These are phyloP conservation scores for Epicoccum sorghinum DNA, from an alignment of 2,329 filamentous ascomycete species.

Conservation along the genomic window DNA sequence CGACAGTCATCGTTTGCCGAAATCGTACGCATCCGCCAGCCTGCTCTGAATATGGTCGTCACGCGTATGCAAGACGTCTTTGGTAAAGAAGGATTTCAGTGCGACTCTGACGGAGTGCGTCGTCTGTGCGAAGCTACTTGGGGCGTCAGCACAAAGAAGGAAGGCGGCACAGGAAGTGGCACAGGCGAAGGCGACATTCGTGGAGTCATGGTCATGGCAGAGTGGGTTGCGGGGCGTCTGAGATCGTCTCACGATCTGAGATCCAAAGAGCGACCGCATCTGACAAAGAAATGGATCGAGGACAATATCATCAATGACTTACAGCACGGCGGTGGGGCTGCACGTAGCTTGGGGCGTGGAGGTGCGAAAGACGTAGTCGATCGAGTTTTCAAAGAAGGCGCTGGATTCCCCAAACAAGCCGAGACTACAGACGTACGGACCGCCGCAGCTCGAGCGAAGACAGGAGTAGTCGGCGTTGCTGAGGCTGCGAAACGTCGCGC, in stretches of 20 bases:
- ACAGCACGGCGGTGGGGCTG: conserved; percentile 71
- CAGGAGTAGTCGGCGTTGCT: conserved; percentile 65
- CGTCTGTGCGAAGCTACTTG: conserved; percentile 83
- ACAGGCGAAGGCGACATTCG: conserved; percentile 77
- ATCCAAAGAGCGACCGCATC: conserved; percentile 50
- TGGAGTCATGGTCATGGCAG: conserved; percentile 83
- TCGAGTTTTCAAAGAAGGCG: conserved; percentile 79
- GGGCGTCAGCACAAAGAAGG: conserved; percentile 76
- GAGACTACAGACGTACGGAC: conserved; percentile 56
- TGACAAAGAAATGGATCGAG: conserved; percentile 81
- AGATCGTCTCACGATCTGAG: conserved; percentile 51
- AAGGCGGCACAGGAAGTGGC: conserved; percentile 63
- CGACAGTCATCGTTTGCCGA: conserved; percentile 86
- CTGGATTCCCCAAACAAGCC: conserved; percentile 72
- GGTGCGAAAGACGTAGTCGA: conserved; percentile 75
- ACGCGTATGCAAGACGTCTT: conserved; percentile 82
- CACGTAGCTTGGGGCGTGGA: conserved; percentile 73
- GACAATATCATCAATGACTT: conserved; percentile 71
- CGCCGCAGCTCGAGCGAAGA: conserved; percentile 58
- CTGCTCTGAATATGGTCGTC: conserved; percentile 84
- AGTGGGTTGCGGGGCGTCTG: conserved; percentile 81
- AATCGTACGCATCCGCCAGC: conserved; percentile 88
- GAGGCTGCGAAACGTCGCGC: conserved; percentile 75
- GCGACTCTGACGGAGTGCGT: conserved; percentile 86
- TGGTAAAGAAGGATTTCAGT: conserved; percentile 84